Percentiles rank a stretch among this genome's conserved stretches.
Conservation (phyloP, 257 asterid species). For the Nemophila menziesii region DNA sequence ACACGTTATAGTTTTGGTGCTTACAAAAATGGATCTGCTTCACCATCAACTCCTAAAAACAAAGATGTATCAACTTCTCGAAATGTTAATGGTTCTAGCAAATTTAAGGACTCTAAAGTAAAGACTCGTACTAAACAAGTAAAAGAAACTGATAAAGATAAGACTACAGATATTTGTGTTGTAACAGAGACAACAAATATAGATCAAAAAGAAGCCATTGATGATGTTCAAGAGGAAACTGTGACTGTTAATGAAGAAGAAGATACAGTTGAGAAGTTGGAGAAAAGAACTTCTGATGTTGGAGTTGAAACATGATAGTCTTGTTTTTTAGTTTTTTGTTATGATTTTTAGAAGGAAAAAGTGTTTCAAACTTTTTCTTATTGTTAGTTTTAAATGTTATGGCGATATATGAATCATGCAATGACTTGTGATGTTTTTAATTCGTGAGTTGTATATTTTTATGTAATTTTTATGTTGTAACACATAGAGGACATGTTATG, state of each 20-base stretch:
- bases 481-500: slow-evolving; percentile 13
- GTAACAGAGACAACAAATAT: not conserved
- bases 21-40: slow-evolving; percentile 27
- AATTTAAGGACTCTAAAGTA: slow-evolving; percentile 13
- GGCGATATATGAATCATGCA: slow-evolving; percentile 8
- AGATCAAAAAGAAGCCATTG: not conserved
- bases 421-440: slow-evolving; percentile 21
- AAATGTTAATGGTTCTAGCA: slow-evolving; percentile 13
- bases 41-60: slow-evolving; percentile 35
- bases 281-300: slow-evolving; percentile 17
- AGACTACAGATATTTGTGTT: not conserved
- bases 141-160: slow-evolving; percentile 25
- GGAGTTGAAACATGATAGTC: slow-evolving; percentile 26
- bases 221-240: slow-evolving; percentile 4
- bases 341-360: slow-evolving; percentile 15
- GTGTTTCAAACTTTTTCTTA: slow-evolving; percentile 4
- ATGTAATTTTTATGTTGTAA: slow-evolving; percentile 31
- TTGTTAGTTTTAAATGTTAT: slow-evolving; percentile 4
- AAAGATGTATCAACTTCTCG: slow-evolving; percentile 29
- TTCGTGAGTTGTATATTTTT: slow-evolving; percentile 37
- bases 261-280: too few relatives aligned
- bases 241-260: slow-evolving; percentile 10
- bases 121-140: slow-evolving; percentile 18
- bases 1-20: slow-evolving; percentile 44
- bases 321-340: slow-evolving; percentile 17